Percentiles rank a stretch among this genome's conserved stretches.
Conservation (phyloP, 768 basidiomycete genomes). For the Phylloporus sp. region DNA sequence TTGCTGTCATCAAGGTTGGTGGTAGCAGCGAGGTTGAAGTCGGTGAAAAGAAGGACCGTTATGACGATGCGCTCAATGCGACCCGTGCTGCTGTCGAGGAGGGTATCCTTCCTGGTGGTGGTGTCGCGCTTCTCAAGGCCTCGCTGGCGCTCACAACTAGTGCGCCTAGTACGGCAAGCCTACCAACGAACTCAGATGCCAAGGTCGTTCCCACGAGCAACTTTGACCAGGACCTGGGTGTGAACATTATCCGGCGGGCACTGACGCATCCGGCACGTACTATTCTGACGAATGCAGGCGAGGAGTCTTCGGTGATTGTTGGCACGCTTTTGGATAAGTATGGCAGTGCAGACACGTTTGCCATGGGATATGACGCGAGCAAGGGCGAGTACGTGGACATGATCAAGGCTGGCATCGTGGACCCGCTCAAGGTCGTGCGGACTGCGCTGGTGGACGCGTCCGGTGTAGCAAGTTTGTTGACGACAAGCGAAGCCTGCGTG, state of each 20-base stretch:
- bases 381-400: conserved; percentile 94
- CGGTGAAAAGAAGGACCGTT: conserved; percentile 98
- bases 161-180: conserved; percentile 42
- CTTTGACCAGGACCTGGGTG: conserved; percentile 97
- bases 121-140: conserved; percentile 88
- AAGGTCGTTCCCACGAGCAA: conserved; percentile 75
- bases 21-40: conserved; percentile 94
- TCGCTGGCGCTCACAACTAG: conserved; percentile 62
- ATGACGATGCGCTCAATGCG: conserved; percentile 96
- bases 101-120: conserved; percentile 96
- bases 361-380: conserved; percentile 86
- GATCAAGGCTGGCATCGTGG: conserved; percentile 91
- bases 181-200: conserved; percentile 52
- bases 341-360: conserved; percentile 71
- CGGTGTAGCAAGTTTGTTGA: conserved; percentile 91
- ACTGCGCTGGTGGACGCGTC: conserved; percentile 89
- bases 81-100: conserved; percentile 98
- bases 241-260: conserved; percentile 86
- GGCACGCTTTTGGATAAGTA: conserved; percentile 76
- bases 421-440: conserved; percentile 93
- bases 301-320: conserved; percentile 90
- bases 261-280: conserved; percentile 79
- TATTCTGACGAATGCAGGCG: conserved; percentile 91
- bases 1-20: conserved; percentile 98
- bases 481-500: conserved; percentile 89